Evolutionary conservation across 202 grass and related monocot species (phyloP), one percentile per base, ranked within the genome.

Genomic region (Brachypodium distachyon): DNA sequence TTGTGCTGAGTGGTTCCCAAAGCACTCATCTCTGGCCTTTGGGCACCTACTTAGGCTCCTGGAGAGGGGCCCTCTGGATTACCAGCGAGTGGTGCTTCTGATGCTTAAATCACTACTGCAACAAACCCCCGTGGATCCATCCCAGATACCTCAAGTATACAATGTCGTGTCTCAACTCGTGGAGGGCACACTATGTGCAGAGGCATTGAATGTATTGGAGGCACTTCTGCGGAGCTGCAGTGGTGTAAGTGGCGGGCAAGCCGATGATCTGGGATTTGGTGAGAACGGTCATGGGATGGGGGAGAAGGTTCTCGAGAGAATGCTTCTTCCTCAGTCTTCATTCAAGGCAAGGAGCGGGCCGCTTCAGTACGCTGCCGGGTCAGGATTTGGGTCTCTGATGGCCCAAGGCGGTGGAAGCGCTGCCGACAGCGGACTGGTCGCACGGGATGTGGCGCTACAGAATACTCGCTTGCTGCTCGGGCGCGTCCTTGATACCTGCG

Each of bases 401-500:
- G 80, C 60, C 63, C 89, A 90, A 69, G 83, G 85, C 13, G 75
- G 85, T 14, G 87, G 81, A 4, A 77, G 61, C 44, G 36, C 83
- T 31, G 11, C 22, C 14, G 95, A 93, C 39, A 82, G 77, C 2
- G 89, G 87, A 4, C 70, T 88, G 68, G 87, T 81, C 19, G 19
- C 85, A 9, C 83, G 85, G 67, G 96, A 99, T 42, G 83, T 92
- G 47, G 87, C 89, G 11, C 83, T 95, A 21, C 91, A 92, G 82
- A 95, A 92, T 80, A 95, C 89, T 11, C 84, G 92, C 21, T 73
- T 99, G 77, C 73, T 95, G 33, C 96, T 99, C 63, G 91, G 91
- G n/a, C 91, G 96, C 56, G 96, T 99, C 37, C 92, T 99, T 26
- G 96, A 99, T 59, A 99, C 87, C 44, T 99, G 96, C 36, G 91